Percentiles rank a stretch among this genome's conserved stretches.
Evolutionary conservation across 2,329 filamentous ascomycete species (phyloP).

Genomic region (Trichoderma sp.): DNA sequence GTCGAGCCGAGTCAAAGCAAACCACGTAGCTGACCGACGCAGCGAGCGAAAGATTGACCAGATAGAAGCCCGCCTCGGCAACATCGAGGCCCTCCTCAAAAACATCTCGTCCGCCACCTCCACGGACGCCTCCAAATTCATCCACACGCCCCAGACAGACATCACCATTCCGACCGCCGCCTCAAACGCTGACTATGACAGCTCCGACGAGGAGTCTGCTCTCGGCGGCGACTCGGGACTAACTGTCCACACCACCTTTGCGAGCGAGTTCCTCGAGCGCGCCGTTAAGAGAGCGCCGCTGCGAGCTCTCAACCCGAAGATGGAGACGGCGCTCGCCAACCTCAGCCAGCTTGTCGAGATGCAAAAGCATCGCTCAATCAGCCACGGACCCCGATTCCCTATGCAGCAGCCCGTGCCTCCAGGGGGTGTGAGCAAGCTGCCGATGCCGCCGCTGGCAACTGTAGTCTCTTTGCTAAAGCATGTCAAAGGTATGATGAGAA

Average conservation of each 20-base stretch:
- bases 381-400: constrained; percentile 44
- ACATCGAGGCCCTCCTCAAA: constrained; percentile 44
- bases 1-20: no score
- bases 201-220: constrained; percentile 39
- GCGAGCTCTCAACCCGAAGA: constrained; percentile 46
- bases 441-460: constrained; percentile 51
- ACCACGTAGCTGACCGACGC: no score
- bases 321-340: constrained; percentile 50
- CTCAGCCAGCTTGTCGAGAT: constrained; percentile 52
- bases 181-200: constrained; percentile 37
- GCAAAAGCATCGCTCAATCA: constrained; percentile 42
- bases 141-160: constrained; percentile 28
- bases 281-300: constrained; percentile 49
- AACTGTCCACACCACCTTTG: constrained; percentile 51
- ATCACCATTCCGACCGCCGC: constrained; percentile 27
- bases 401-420: constrained; percentile 45
- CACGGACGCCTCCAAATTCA: constrained; percentile 23
- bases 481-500: constrained; percentile 40
- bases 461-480: constrained; percentile 49
- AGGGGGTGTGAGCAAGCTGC: constrained; percentile 48
- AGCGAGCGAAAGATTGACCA: constrained; percentile 54
- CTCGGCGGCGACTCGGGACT: constrained; percentile 50
- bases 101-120: constrained; percentile 33
- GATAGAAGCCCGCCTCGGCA: constrained; percentile 44
- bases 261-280: constrained; percentile 52